Evolutionary conservation across 2,329 filamentous ascomycete species (phyloP).

Genomic region (Colletotrichum liriopes): DNA sequence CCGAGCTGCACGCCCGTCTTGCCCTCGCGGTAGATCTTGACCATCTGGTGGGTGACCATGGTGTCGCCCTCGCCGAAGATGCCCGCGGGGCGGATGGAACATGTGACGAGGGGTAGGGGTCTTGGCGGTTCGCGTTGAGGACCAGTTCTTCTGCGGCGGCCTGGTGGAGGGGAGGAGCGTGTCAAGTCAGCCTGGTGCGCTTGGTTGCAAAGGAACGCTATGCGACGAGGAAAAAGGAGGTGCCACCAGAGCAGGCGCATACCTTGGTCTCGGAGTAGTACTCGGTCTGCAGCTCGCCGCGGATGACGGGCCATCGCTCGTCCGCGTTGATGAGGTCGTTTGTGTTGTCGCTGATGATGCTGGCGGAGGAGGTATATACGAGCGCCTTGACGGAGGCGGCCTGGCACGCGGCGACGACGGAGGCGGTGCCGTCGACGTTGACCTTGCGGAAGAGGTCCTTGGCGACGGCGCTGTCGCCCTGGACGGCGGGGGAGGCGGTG

Average conservation of each 20-base stretch:
- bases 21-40: conserved; percentile 78
- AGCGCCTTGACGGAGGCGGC: conserved; percentile 82
- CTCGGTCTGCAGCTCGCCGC: conserved; percentile 79
- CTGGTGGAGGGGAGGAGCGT: conserved; percentile 54
- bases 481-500: conserved; percentile 81
- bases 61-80: conserved; percentile 94
- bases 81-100: conserved; percentile 85
- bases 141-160: conserved; percentile 87
- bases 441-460: conserved; percentile 81
- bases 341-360: conserved; percentile 86
- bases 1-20: conserved; percentile 88
- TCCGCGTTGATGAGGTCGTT: conserved; percentile 87
- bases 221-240: background rate
- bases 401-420: conserved; percentile 82
- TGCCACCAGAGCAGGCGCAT: conserved; percentile 24
- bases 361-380: conserved; percentile 92
- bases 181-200: conserved; percentile 15
- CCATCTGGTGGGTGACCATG: conserved; percentile 80
- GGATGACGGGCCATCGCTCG: conserved; percentile 84
- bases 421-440: conserved; percentile 89
- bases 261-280: conserved; percentile 96
- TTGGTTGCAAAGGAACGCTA: background rate
- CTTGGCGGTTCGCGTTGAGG: conserved; percentile 79
- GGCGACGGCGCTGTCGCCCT: conserved; percentile 65
- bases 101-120: conserved; percentile 75